phyloP scores from a whole-genome alignment of 805 yeast species.

The Torulaspora maleeae region DNA sequence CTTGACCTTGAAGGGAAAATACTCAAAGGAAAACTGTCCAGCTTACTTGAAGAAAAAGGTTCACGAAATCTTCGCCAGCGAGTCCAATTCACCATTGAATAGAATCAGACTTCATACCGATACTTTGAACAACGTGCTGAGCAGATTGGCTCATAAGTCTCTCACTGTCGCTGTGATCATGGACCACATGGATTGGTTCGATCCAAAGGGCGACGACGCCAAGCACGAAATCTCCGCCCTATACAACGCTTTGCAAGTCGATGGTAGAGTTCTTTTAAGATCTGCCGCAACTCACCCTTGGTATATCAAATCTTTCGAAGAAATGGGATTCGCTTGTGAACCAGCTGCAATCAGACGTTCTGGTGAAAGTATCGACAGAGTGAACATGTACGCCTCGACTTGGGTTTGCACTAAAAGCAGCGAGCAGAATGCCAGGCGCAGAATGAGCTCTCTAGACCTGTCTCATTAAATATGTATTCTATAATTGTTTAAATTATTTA shows the following conservation, averaged over 20 bases:
- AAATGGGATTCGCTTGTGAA: constrained; percentile 59
- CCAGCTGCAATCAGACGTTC: constrained; percentile 65
- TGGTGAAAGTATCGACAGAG: constrained; percentile 68
- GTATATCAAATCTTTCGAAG: constrained; percentile 68
- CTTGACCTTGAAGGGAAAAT: constrained; percentile 58
- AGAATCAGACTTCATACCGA: constrained; percentile 76
- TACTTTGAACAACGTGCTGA: constrained; percentile 68
- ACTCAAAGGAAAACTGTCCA: constrained; percentile 64
- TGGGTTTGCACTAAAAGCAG: constrained; percentile 53
- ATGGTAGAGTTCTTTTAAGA: constrained; percentile 73
- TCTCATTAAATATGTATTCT: neutral
- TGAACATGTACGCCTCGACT: constrained; percentile 84
- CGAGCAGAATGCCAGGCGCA: constrained; percentile 1
- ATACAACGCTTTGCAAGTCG: constrained; percentile 53
- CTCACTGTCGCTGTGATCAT: constrained; percentile 74
- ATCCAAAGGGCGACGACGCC: constrained; percentile 60
- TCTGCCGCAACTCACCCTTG: constrained; percentile 72
- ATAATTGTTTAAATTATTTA: neutral
- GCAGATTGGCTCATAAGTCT: constrained; percentile 55
- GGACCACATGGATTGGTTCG: constrained; percentile 95
- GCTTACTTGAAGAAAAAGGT: constrained; percentile 63
- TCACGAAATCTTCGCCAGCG: constrained; percentile 44
- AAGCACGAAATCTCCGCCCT: constrained; percentile 61
- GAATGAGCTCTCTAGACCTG: constrained; percentile 7
- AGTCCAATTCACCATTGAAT: constrained; percentile 50